Percentiles rank a stretch among this genome's conserved stretches.
These are phyloP conservation scores for Flaveria robusta DNA, from an alignment of 129 eudicot species.

Conservation along the genomic window DNA sequence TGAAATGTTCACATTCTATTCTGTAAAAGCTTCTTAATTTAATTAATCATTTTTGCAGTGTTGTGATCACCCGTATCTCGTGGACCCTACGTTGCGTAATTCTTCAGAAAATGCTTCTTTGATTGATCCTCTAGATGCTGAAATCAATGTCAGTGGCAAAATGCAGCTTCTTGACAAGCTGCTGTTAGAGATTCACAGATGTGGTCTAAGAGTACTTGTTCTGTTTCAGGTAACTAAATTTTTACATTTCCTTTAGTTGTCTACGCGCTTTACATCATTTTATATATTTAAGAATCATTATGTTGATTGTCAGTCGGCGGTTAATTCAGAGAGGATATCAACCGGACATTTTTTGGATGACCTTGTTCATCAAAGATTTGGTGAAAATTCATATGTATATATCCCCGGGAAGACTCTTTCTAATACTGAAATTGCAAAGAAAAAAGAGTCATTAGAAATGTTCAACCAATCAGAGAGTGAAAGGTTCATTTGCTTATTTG, in stretches of 20 bases:
- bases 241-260: not conserved
- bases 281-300: not conserved
- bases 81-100: constrained; percentile 52
- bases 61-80: constrained; percentile 86
- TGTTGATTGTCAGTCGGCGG: constrained; percentile 41
- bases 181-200: constrained; percentile 50
- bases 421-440: constrained; percentile 20
- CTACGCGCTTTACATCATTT: not conserved
- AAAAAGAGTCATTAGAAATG: constrained; percentile 31
- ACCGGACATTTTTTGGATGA: constrained; percentile 74
- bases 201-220: constrained; percentile 53
- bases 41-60: constrained; percentile 48
- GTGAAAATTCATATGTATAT: constrained; percentile 56
- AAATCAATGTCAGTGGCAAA: constrained; percentile 66
- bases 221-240: constrained; percentile 59
- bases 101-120: constrained; percentile 34
- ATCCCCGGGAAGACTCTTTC: constrained; percentile 34
- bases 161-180: constrained; percentile 62
- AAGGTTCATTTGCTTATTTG: constrained; percentile 52
- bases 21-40: not conserved
- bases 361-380: constrained; percentile 58
- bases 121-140: constrained; percentile 48
- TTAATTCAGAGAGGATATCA: constrained; percentile 45
- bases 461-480: constrained; percentile 45
- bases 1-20: not conserved